Percentiles rank a stretch among this genome's conserved stretches.
Conservation (phyloP, 1,284 basidiomycete genomes). For the Laetiporus sulphureus region DNA sequence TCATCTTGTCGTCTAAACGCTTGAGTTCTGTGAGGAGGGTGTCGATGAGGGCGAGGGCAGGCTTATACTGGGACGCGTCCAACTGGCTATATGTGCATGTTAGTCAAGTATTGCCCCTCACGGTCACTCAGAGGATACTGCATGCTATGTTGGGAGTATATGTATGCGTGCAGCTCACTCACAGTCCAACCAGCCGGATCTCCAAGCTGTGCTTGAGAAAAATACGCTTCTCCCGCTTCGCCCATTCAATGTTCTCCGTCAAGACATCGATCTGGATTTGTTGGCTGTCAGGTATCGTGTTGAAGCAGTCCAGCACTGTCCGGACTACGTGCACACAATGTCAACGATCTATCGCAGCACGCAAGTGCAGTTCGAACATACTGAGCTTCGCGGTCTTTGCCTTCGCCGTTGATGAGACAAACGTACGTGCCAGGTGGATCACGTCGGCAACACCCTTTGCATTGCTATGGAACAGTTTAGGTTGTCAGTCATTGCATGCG, state of each 20-base stretch:
- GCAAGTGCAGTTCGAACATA: slow-evolving; percentile 32
- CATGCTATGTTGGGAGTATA: not conserved
- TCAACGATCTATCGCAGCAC: slow-evolving; percentile 4
- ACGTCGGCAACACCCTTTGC: slow-evolving; percentile 82
- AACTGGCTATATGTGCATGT: slow-evolving; percentile 48
- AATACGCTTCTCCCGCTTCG: slow-evolving; percentile 86
- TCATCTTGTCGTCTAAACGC: slow-evolving; percentile 95
- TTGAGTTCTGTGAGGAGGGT: slow-evolving; percentile 85
- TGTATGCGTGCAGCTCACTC: slow-evolving; percentile 22
- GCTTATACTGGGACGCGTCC: slow-evolving; percentile 72
- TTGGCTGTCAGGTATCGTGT: slow-evolving; percentile 68
- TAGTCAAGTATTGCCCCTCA: too few relatives aligned
- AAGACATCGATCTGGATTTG: slow-evolving; percentile 83
- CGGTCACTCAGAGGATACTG: too few relatives aligned
- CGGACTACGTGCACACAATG: slow-evolving; percentile 75
- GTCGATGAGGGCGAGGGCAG: slow-evolving; percentile 81
- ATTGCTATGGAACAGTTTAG: slow-evolving; percentile 48
- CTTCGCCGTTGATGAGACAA: slow-evolving; percentile 94
- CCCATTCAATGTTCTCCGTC: slow-evolving; percentile 91
- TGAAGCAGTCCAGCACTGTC: slow-evolving; percentile 89
- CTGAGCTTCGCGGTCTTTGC: slow-evolving; percentile 98
- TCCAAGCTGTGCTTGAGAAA: slow-evolving; percentile 95
- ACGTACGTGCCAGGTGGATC: slow-evolving; percentile 80
- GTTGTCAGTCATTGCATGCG: not conserved
- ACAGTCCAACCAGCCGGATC: slow-evolving; percentile 83